Percentiles rank a stretch among this genome's conserved stretches.
These are phyloP conservation scores for Extremus antarcticus DNA, from an alignment of 495 filamentous ascomycete species.

Conservation along the genomic window DNA sequence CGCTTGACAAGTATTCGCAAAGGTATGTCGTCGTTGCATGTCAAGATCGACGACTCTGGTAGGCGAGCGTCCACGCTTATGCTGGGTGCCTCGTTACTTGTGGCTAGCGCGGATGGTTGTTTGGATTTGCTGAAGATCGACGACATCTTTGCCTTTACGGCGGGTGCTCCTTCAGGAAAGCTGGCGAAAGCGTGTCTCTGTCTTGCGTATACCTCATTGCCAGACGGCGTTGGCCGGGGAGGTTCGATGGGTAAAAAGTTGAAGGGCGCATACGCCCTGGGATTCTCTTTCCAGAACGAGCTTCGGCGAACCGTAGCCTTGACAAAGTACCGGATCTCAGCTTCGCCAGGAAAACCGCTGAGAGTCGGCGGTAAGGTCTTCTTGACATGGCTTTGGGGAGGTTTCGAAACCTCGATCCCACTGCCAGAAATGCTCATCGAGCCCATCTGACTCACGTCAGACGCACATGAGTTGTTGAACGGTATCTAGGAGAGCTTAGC, in stretches of 20 bases:
- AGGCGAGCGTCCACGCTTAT: slow-evolving; percentile 68
- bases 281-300: slow-evolving; percentile 76
- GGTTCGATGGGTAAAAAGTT: slow-evolving; percentile 91
- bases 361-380: slow-evolving; percentile 81
- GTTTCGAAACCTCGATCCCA: slow-evolving; percentile 47
- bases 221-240: slow-evolving; percentile 53
- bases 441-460: slow-evolving; percentile 46
- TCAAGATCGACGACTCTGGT: slow-evolving; percentile 79
- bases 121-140: slow-evolving; percentile 40
- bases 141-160: slow-evolving; percentile 33
- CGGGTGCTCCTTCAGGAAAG: slow-evolving; percentile 25
- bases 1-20: slow-evolving; percentile 69
- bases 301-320: slow-evolving; percentile 82
- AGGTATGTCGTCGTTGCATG: slow-evolving; percentile 75
- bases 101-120: not conserved
- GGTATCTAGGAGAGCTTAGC: slow-evolving; percentile 46
- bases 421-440: slow-evolving; percentile 46
- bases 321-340: slow-evolving; percentile 84
- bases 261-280: slow-evolving; percentile 50
- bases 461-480: slow-evolving; percentile 78
- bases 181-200: slow-evolving; percentile 64
- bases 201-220: slow-evolving; percentile 73
- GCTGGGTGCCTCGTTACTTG: slow-evolving; percentile 30
- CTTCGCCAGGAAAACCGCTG: slow-evolving; percentile 66
- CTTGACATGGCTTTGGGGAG: slow-evolving; percentile 53